Evolutionary conservation across 441 rosid genomes (phyloP), one percentile per base, ranked within the genome.

Genomic region (Oxalis stricta): DNA sequence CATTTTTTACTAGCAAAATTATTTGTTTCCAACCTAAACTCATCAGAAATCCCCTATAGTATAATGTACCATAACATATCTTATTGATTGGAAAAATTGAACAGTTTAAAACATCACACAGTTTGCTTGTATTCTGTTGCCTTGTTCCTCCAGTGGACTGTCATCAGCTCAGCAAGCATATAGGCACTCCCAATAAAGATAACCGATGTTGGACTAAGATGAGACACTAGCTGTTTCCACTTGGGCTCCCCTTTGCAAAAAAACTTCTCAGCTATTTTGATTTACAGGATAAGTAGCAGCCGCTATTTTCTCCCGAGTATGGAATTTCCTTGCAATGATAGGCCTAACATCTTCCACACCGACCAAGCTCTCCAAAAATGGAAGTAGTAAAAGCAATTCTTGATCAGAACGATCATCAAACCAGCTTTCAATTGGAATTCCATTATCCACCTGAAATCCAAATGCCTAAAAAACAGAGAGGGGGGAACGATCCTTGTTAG

Each of bases 361-460:
- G 0, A 63, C 88, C 61, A 91, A 68, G 69, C 86, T 81, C 72
- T 86, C 99, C 62, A 91, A 57, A 62, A 91, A 91, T 1, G 96
- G 99, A 7, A 91, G 73, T 14, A 92, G 51, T 18, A 48, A 47
- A 39, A 91, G 96, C 58, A 91, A 68, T 58, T 83, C 95, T 58
- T 77, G 76, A 59, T 91, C 99, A 0, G 71, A 45, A 1, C 71
- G 80, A 63, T 91, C 91, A 15, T 79, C 85, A 31, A 83, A 91
- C 96, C 96, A 91, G 72, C 99, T 91, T 69, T 86, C 94, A 28
- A 91, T 91, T 4, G 96, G 95, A 35, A 91, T 79, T 7, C 96
- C 99, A 33, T 91, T 91, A 59, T 89, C 97, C 61, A 89, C 88
- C 71, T 89, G 95, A 66, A 84, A 89, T 21, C 97, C 97, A 62